Base-by-base conservation (phyloP, 345 rosid genomes). In the Salix koriyanagi region DNA sequence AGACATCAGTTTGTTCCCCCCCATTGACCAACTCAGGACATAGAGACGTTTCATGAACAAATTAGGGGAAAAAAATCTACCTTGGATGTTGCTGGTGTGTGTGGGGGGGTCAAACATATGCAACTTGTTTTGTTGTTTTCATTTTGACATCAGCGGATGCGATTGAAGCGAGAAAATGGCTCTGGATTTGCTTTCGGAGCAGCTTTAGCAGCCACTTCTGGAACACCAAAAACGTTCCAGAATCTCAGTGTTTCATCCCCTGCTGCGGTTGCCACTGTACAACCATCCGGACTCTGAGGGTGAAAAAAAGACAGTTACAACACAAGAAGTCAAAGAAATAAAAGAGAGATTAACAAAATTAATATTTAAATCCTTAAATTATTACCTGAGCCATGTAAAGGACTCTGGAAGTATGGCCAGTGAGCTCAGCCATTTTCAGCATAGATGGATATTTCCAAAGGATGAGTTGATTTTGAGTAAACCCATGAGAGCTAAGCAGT, bases 251-350 rank as follows among this genome's bases (percentile, higher is more conserved):
- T 91, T 70, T 91, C 96, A 26, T 91, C 94, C 52, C 87, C 91
- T 44, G 93, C 93, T n/a, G 94, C 96, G 19, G 96, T 81, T 32
- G 96, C 96, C 11, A 90, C 94, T 1, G 92, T 87, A 79, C 85
- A 86, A 50, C 95, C 90, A 87, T 91, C 92, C 11, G 95, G 95
- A 69, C 95, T 89, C 88, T 87, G 81, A 46, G 44, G n/a, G 18
- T 5, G 10, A 26, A 34, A 30, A 64, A 14, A 15, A 1, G 36
- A 9, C 68, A 21, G 12, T 30, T 28, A 56, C 7, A 42, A 9
- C 16, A 26, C 26, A 44, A 9, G 60, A 69, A 26, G 61, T 16
- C 23, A 19, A 36, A 36, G 37, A 36, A 36, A 5, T 5, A 36
- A 36, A 34, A 56, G 61, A 61, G 23, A 41, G 44, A 41, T 41